Evolutionary conservation across 768 basidiomycete species (phyloP).

Genomic region (Pseudohyphozyma bogoriensis): DNA sequence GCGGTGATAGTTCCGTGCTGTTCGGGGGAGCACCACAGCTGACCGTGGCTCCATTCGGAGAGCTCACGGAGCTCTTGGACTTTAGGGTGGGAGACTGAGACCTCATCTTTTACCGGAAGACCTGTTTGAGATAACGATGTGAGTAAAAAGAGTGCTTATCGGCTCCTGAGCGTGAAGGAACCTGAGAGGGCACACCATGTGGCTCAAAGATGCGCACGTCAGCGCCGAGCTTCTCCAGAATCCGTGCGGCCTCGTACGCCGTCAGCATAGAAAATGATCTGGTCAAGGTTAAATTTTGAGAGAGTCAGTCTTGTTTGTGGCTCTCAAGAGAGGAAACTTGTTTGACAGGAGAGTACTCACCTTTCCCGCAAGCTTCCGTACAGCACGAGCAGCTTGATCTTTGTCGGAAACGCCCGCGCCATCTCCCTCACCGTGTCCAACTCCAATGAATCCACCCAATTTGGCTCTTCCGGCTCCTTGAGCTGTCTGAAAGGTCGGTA

Average conservation of each 20-base stretch:
- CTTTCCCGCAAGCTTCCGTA: slow-evolving; percentile 37
- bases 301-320: background rate
- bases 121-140: background rate
- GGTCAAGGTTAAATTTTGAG: background rate
- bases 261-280: slow-evolving; percentile 38
- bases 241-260: slow-evolving; percentile 36
- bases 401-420: background rate
- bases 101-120: slow-evolving; percentile 27
- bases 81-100: slow-evolving; percentile 30
- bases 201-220: slow-evolving; percentile 38
- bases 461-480: slow-evolving; percentile 21
- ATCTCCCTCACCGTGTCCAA: slow-evolving; percentile 30
- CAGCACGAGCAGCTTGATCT: slow-evolving; percentile 33
- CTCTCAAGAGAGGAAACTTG: too few species aligned
- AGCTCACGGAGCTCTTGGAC: slow-evolving; percentile 34
- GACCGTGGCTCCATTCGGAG: slow-evolving; percentile 31
- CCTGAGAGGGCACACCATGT: slow-evolving; percentile 29
- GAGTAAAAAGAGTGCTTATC: background rate
- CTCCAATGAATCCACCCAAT: slow-evolving; percentile 34
- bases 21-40: slow-evolving; percentile 35
- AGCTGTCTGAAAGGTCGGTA: slow-evolving; percentile 9
- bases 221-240: slow-evolving; percentile 34
- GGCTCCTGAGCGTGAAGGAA: background rate
- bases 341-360: slow-evolving; percentile 19
- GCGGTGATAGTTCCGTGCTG: slow-evolving; percentile 39